Evolutionary conservation across 306 rosid species (phyloP).

Genomic region (Arachis stenosperma): DNA sequence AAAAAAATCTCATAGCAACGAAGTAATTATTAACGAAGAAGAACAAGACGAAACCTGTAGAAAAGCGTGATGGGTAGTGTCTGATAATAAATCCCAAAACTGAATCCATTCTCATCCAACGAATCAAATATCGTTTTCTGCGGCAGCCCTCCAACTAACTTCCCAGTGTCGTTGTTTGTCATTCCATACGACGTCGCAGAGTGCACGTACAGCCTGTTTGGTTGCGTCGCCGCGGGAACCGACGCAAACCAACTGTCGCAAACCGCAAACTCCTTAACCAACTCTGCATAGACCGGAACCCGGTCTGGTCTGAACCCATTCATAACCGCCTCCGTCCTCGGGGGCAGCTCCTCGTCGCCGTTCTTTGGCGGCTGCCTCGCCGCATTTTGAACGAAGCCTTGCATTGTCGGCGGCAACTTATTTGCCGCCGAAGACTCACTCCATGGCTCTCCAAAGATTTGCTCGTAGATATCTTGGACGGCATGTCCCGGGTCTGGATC

Average conservation of each 20-base stretch:
- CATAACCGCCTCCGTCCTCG: slow-evolving; percentile 66
- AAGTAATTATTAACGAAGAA: too few relatives aligned
- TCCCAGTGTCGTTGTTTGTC: slow-evolving; percentile 50
- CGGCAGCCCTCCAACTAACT: slow-evolving; percentile 67
- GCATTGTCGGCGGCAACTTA: slow-evolving; percentile 53
- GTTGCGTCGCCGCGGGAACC: slow-evolving; percentile 77
- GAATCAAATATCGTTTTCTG: slow-evolving; percentile 87
- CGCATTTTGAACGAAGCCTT: slow-evolving; percentile 73
- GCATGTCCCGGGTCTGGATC: slow-evolving; percentile 87
- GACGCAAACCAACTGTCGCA: slow-evolving; percentile 88
- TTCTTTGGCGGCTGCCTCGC: slow-evolving; percentile 44
- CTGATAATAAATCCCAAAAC: slow-evolving; percentile 75
- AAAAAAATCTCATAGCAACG: too few relatives aligned
- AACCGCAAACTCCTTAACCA: slow-evolving; percentile 71
- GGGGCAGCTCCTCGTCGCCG: neutral
- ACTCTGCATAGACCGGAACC: slow-evolving; percentile 54
- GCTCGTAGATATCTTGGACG: slow-evolving; percentile 78
- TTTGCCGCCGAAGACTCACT: slow-evolving; percentile 52
- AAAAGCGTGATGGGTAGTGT: slow-evolving; percentile 64
- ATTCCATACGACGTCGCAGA: slow-evolving; percentile 84
- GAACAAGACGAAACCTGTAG: slow-evolving; percentile 52
- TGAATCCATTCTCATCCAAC: slow-evolving; percentile 62
- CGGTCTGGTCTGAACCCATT: slow-evolving; percentile 65
- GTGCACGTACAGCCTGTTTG: slow-evolving; percentile 76
- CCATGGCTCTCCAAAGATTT: slow-evolving; percentile 78